These are phyloP conservation scores for Krasilnikovozyma curviuscula DNA, from an alignment of 768 basidiomycete species.

Conservation along the genomic window DNA sequence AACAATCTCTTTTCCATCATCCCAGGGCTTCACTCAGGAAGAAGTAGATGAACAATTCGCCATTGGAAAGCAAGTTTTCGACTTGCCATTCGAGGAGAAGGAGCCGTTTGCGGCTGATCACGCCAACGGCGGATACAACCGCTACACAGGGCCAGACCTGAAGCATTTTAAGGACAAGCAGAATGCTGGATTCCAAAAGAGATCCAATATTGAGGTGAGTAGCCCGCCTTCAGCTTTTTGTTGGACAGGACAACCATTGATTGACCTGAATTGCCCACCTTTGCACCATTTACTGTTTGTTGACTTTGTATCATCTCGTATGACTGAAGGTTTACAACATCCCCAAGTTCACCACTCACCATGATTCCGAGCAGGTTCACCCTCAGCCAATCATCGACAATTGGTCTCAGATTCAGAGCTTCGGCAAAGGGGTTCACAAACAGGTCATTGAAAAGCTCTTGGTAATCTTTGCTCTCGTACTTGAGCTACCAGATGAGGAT, in stretches of 20 bases:
- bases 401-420: neutral
- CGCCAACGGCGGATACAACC: conserved; percentile 1
- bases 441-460: conserved; percentile 35
- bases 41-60: conserved; percentile 7
- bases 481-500: conserved; percentile 34
- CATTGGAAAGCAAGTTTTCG: conserved; percentile 2
- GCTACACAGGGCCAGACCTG: neutral
- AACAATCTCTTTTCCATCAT: conserved; percentile 8
- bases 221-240: too few relatives aligned
- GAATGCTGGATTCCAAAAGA: neutral
- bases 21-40: conserved; percentile 2
- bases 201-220: neutral
- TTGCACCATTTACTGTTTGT: too few relatives aligned
- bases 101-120: conserved; percentile 2
- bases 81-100: conserved; percentile 3
- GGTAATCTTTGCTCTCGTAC: conserved; percentile 33
- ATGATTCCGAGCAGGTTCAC: neutral
- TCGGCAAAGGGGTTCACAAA: conserved; percentile 24
- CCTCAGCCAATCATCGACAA: neutral
- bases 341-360: conserved; percentile 26
- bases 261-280: too few relatives aligned
- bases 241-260: too few relatives aligned
- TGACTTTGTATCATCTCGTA: too few relatives aligned
- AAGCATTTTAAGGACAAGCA: neutral
- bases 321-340: neutral